Evolutionary conservation across 2,329 filamentous ascomycete species (phyloP), one percentile per base, ranked within the genome.

Genomic region (Verticillium zaregamsianum): DNA sequence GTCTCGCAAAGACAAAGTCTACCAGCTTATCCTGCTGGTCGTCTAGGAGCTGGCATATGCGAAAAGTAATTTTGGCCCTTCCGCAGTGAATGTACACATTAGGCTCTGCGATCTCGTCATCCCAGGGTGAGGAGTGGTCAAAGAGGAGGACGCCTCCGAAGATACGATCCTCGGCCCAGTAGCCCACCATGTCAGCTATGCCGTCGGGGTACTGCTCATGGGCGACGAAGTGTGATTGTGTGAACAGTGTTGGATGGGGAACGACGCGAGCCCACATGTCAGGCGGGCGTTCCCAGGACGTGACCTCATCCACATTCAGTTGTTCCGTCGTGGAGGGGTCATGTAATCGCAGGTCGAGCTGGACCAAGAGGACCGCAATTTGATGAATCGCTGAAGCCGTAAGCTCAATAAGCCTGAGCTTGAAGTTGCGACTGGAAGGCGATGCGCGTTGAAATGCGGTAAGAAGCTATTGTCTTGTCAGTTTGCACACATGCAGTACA

Each of bases 91-190:
- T 45, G n/a, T 35, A 12, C 3, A 4, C 11, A 14, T 35, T 35
- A 14, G 33, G 33, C 33, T 35, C 11, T 14, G 33, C 33, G 33
- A 14, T 8, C n/a, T 20, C 17, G 5, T 20, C 39, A 45, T 45
- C 5, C 39, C 17, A 45, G 7, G 17, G 6, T 3, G 39, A 40
- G 11, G 39, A 40, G 39, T 40, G 60, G 55, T 69, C 66, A 37
- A 70, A 70, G 11, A 66, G 33, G 6, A 64, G 59, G 17, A 70
- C 68, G 9, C 68, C 67, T 23, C 68, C 67, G 1, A 69, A 49
- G 45, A 69, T 66, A 52, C 68, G 67, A 2, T 57, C 59, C 60
- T 69, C 67, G 15, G 65, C 68, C 67, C 67, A 70, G 61, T 69
- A 69, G 17, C 65, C 68, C 9, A 68, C 63, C 37, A 66, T 61